Percentiles rank a stretch among this genome's conserved stretches.
phyloP scores from a whole-genome alignment of 164 flowering plant species.

The Nymphaea colorata region DNA sequence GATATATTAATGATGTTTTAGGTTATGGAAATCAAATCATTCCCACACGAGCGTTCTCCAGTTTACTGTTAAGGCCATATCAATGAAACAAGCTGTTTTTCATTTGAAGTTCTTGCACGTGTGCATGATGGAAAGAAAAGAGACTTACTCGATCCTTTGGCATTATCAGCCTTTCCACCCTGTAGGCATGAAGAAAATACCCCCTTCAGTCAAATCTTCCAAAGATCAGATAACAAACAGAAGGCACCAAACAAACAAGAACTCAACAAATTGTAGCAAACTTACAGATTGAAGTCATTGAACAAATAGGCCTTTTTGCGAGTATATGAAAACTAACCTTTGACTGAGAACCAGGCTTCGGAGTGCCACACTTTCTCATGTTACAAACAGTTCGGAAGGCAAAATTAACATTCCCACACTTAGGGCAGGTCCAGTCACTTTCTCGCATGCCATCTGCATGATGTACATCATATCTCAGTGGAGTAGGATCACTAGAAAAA shows the following conservation, averaged over 20 bases:
- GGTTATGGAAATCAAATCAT: too few species aligned
- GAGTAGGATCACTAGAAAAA: not conserved
- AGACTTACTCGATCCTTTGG: constrained; percentile 63
- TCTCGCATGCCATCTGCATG: constrained; percentile 26
- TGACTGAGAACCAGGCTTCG: constrained; percentile 98
- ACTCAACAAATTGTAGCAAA: not conserved
- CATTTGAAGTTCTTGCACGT: not conserved
- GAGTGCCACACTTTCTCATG: constrained; percentile 97
- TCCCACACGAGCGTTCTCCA: too few species aligned
- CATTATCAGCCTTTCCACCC: constrained; percentile 49
- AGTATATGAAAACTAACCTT: not conserved
- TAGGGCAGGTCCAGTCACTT: constrained; percentile 95
- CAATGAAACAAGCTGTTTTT: too few species aligned
- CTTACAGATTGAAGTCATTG: not conserved
- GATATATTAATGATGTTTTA: too few species aligned
- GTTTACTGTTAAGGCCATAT: too few species aligned
- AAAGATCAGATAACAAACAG: not conserved
- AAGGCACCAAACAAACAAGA: not conserved
- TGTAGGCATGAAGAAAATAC: constrained; percentile 19
- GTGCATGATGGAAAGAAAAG: not conserved
- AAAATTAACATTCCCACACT: constrained; percentile 92
- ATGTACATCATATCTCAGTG: not conserved
- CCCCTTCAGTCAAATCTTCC: not conserved
- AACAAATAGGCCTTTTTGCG: not conserved
- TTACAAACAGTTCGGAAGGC: constrained; percentile 94